A percentile compares a stretch with the other conserved stretches of the same genome.
Conservation (phyloP, 1,284 basidiomycete genomes). For the Moesziomyces parantarcticus region DNA sequence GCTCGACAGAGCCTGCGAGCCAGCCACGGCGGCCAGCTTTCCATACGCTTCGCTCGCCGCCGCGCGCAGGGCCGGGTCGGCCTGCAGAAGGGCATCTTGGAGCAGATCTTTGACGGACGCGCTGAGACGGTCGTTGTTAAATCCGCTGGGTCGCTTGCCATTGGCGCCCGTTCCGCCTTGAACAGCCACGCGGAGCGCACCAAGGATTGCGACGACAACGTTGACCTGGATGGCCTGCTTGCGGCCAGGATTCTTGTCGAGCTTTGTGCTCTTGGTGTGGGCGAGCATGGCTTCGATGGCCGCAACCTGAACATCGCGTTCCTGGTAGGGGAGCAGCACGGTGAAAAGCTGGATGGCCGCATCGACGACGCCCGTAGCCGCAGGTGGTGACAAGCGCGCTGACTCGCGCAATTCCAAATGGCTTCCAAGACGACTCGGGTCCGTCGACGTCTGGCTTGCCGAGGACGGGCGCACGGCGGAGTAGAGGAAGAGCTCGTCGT, state of each 20-base stretch:
- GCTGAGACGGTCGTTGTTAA: slow-evolving; percentile 76
- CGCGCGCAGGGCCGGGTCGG: slow-evolving; percentile 80
- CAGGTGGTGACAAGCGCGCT: slow-evolving; percentile 81
- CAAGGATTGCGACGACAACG: slow-evolving; percentile 80
- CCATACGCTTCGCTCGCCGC: slow-evolving; percentile 92
- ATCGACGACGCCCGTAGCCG: slow-evolving; percentile 86
- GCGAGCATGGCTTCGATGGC: slow-evolving; percentile 76
- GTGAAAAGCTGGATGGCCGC: slow-evolving; percentile 87
- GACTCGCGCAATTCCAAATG: slow-evolving; percentile 19
- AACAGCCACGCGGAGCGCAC: slow-evolving; percentile 73
- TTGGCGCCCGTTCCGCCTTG: slow-evolving; percentile 34
- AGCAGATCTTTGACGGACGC: slow-evolving; percentile 79
- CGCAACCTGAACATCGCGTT: slow-evolving; percentile 76
- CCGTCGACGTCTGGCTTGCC: slow-evolving; percentile 1
- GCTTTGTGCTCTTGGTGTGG: slow-evolving; percentile 77
- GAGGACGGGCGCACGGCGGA: slow-evolving; percentile 13
- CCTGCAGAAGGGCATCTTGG: slow-evolving; percentile 85
- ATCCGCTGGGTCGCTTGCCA: slow-evolving; percentile 58
- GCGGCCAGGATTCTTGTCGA: slow-evolving; percentile 89
- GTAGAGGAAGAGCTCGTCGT: slow-evolving; percentile 84
- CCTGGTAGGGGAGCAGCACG: slow-evolving; percentile 80
- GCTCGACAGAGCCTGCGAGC: slow-evolving; percentile 83
- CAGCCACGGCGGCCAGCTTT: slow-evolving; percentile 83
- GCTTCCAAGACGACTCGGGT: slow-evolving; percentile 19
- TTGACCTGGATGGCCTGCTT: slow-evolving; percentile 88